Evolutionary conservation across 148 eudicot species (phyloP), one percentile per base, ranked within the genome.

Genomic region (Cornus controversa): DNA sequence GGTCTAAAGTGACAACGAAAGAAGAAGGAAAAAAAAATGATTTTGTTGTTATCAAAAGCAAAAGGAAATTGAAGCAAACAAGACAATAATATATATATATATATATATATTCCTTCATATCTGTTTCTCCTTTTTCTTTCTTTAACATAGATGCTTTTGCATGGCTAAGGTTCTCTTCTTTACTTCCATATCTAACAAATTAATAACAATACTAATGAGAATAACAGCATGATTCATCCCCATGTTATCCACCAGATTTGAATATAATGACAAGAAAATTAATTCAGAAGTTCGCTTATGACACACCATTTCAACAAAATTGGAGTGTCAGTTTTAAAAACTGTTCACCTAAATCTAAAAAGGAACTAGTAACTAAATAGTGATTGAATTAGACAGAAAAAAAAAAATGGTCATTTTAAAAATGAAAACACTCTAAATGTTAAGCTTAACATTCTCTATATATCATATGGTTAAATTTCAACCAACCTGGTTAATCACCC

Each of bases 51-150:
- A 64, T 24, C 67, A 80, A 80, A 86, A 73, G 74, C 75, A 60
- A 78, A 75, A 75, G 84, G 25, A 73, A 70, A 65, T 27, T 72
- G 76, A 76, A 68, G 67, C 70, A 70, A 57, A 63, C 87, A 86
- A 77, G 64, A 76, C 58, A 79, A 70, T 36, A 31, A 31, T 82
- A n/a, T n/a, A n/a, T n/a, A n/a, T n/a, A n/a, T n/a, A n/a, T n/a
- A n/a, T n/a, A n/a, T n/a, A n/a, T n/a, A n/a, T n/a, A 79, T 79
- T 82, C 65, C 27, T 75, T 70, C 23, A 77, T 18, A 16, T 42
- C 13, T 71, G 22, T 27, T 65, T 29, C 62, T 58, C n/a, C 69
- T 69, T 68, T 74, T 50, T 47, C 54, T 58, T 77, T 70, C 1
- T 65, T 81, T 54, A 14, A 29, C 24, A 60, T 57, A 23, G 71